These are phyloP conservation scores for Rhodotorula kratochvilovae DNA, from an alignment of 768 basidiomycete genomes.

Conservation along the genomic window DNA sequence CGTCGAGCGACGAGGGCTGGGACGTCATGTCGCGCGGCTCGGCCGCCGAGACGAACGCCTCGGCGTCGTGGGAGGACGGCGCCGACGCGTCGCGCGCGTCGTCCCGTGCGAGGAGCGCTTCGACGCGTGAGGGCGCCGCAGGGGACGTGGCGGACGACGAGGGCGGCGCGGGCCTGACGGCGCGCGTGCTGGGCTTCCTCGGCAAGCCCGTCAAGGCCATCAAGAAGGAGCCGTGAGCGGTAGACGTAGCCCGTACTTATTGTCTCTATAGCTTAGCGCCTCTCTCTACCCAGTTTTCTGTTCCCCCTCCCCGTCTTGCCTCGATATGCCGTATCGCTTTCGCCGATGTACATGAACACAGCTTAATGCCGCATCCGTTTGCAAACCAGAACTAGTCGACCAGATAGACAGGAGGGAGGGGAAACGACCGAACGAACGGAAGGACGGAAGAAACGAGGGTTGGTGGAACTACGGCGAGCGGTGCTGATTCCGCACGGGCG, in stretches of 20 bases:
- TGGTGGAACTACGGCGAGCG: no score
- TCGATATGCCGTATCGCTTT: not conserved
- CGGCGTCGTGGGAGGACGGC: slow-evolving; percentile 7
- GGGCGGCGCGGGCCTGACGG: slow-evolving; percentile 6
- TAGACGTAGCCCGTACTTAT: not conserved
- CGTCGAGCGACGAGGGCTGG: slow-evolving; percentile 32
- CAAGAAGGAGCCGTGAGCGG: not conserved
- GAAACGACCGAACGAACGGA: not conserved
- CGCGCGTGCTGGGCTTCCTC: slow-evolving; percentile 15
- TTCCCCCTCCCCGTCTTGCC: not conserved
- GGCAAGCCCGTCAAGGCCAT: not conserved
- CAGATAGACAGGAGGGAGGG: no score
- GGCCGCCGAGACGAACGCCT: slow-evolving; percentile 5
- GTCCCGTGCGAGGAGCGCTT: not conserved
- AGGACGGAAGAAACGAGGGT: no score
- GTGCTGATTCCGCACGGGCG: not conserved
- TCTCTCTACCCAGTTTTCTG: not conserved
- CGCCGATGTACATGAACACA: no score
- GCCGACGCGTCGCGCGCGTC: slow-evolving; percentile 11
- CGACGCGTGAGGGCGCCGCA: not conserved
- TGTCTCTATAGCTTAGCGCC: not conserved
- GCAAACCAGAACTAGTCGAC: no score
- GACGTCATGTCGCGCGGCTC: slow-evolving; percentile 31
- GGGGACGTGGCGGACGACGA: not conserved
- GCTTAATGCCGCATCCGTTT: no score